Conservation (phyloP, 306 rosid species). For the Trichosanthes truncata region DNA sequence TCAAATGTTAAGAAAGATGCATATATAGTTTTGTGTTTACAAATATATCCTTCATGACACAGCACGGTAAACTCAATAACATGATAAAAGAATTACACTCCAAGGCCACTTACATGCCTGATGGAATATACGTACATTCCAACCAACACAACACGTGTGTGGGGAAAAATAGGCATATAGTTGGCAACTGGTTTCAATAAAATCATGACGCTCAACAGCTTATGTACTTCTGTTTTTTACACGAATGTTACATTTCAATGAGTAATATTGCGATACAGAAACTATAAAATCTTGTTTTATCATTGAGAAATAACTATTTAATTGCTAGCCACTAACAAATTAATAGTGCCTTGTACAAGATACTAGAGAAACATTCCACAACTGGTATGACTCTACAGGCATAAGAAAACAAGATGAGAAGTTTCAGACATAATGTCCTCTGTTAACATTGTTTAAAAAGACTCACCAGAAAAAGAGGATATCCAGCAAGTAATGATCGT, state of each 20-base stretch:
- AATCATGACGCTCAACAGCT: not conserved
- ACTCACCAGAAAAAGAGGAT: constrained; percentile 85
- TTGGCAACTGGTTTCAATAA: not conserved
- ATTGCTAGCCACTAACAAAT: not conserved
- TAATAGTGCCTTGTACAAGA: not conserved
- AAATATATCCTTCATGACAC: not conserved
- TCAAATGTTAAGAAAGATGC: not conserved
- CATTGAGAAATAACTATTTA: not conserved
- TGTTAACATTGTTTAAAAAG: not conserved
- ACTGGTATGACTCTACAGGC: not conserved
- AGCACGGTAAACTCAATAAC: not conserved
- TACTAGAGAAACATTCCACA: not conserved
- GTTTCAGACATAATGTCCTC: not conserved
- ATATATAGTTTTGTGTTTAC: not conserved
- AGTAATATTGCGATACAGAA: not conserved
- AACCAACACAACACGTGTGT: not conserved
- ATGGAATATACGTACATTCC: not conserved
- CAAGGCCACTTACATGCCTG: not conserved
- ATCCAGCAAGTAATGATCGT: constrained; percentile 78
- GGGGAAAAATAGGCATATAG: not conserved
- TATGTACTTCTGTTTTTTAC: not conserved
- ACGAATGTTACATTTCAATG: not conserved
- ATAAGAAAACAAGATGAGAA: not conserved
- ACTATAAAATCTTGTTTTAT: not conserved
- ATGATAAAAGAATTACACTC: not conserved